Base-by-base conservation (phyloP, 257 asterid genomes). In the Petunia axillaris region DNA sequence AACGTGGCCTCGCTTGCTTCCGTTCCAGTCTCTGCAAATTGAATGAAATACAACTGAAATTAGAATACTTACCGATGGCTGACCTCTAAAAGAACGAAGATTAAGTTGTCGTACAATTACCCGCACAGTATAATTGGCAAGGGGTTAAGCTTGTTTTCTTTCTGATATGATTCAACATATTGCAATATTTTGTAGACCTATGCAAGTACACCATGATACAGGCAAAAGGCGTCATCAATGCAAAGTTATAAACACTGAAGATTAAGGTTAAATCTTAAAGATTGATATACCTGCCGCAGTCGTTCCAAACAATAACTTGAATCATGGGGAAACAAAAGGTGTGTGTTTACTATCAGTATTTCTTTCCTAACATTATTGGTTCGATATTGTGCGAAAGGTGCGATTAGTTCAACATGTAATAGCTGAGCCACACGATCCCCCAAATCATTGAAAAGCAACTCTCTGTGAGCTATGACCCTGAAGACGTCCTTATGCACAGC, bases 391-490 rank as follows among this genome's bases (percentile, higher is more conserved):
- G 92, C 81, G 78, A 85, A 63, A 79, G 98, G 93, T 58, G 90
- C 82, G 46, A 87, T 79, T 62, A 96, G 86, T 85, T 96, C 98
- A 36, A 94, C 97, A 15, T 96, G 99, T 81, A 96, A 87, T 36
- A 96, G 85, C 88, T 96, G 99, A 76, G 99, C 99, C 80, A 96
- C 99, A 43, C 99, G 97, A 83, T 96, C 99, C 36, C 98, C 99
- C 63, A 94, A 96, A 89, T 94, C 99, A 85, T 96, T 94, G 90
- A 96, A 96, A 68, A 94, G 98, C 87, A 96, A 82, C 82, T 91
- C 98, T 43, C 87, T 87, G 86, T 96, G 97, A 86, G 78, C 86
- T 84, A 94, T 89, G 85, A 96, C 87, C 86, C 84, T 90, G 83
- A 94, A 94, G 82, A 87, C 84, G 84, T 96, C 99, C 93, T 91